Conservation (phyloP, 2,329 filamentous ascomycete species). For the Neofusicoccum ribis region DNA sequence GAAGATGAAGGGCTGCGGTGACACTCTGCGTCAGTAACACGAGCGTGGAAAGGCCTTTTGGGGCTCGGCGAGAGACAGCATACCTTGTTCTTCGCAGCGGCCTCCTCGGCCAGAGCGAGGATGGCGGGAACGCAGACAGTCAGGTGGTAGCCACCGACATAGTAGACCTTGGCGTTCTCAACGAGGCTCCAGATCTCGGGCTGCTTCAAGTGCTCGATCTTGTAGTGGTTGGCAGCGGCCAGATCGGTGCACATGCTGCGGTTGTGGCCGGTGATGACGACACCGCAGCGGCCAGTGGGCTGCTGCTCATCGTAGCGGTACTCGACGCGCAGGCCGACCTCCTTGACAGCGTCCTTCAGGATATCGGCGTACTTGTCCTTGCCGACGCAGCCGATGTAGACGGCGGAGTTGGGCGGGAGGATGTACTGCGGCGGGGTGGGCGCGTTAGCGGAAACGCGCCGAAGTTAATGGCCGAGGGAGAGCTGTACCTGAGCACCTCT, state of each 20-base stretch:
- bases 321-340: conserved; percentile 88
- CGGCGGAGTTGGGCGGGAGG: conserved; percentile 81
- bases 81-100: conserved; percentile 83
- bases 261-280: conserved; percentile 95
- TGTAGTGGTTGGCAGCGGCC: conserved; percentile 95
- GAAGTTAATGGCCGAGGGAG: background rate
- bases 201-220: conserved; percentile 87
- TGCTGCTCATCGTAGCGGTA: conserved; percentile 86
- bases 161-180: conserved; percentile 84
- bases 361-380: conserved; percentile 94
- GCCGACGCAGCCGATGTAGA: conserved; percentile 92
- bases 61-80: conserved; percentile 20
- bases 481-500: conserved; percentile 75
- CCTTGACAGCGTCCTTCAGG: conserved; percentile 79
- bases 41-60: conserved; percentile 51
- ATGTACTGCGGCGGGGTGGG: conserved; percentile 66
- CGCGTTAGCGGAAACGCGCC: conserved; percentile 8
- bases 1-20: conserved; percentile 68
- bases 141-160: conserved; percentile 95
- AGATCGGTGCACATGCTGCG: conserved; percentile 93
- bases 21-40: background rate
- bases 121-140: conserved; percentile 93
- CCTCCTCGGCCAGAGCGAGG: conserved; percentile 85
- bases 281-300: conserved; percentile 91
- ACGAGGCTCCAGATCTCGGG: conserved; percentile 90